Evolutionary conservation across 1,284 basidiomycete species (phyloP).

Genomic region (Fomitopsis palustris): DNA sequence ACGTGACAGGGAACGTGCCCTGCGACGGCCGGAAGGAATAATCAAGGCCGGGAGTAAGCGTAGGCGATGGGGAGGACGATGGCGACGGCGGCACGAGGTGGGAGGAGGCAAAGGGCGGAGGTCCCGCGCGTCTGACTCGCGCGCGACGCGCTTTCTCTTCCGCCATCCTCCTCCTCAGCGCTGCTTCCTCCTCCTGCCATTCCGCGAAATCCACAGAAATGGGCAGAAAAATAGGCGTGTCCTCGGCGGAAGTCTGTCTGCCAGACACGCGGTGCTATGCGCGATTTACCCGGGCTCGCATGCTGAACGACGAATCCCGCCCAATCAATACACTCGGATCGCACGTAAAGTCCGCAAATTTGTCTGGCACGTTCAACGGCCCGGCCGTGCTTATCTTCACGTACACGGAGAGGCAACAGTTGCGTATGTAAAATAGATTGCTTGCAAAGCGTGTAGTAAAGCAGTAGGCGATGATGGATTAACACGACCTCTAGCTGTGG

Average conservation of each 20-base stretch:
- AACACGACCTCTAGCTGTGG: neutral
- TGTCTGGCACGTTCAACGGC: neutral
- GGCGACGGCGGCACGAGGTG: conserved; percentile 2
- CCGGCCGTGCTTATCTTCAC: neutral
- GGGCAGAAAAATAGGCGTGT: neutral
- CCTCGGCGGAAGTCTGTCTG: neutral
- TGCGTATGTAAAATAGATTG: neutral
- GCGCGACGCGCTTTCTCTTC: neutral
- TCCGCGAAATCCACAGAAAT: neutral
- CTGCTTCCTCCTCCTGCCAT: neutral
- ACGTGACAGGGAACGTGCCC: conserved; percentile 3
- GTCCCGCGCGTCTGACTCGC: neutral
- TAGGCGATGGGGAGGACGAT: neutral
- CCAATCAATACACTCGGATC: neutral
- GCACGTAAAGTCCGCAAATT: neutral
- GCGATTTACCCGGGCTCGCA: neutral
- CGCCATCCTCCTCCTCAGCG: neutral
- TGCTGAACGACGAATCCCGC: neutral
- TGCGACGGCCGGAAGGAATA: neutral
- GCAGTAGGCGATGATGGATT: neutral
- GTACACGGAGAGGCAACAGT: neutral
- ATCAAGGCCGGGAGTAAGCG: neutral
- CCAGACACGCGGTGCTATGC: neutral
- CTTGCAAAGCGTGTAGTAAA: neutral
- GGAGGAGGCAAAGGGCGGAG: neutral